A percentile compares a stretch with the other conserved stretches of the same genome.
Conservation (phyloP, 2,329 filamentous ascomycete genomes). For the Fusarium heterosporum region DNA sequence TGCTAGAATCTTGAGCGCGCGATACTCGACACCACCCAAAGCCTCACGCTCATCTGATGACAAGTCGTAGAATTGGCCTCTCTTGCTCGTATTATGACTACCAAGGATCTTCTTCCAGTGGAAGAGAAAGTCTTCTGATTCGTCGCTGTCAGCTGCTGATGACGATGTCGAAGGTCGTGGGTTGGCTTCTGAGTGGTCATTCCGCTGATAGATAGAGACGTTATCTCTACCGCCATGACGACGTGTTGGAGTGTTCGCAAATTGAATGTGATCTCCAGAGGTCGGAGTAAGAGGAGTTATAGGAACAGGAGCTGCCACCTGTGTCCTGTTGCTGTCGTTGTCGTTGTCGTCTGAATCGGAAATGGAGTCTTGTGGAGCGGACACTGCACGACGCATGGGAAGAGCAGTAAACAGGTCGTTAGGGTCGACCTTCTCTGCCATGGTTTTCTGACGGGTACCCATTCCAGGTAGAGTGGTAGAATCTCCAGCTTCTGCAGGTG, state of each 20-base stretch:
- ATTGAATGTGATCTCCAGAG: conserved; percentile 39
- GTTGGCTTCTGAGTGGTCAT: conserved; percentile 19
- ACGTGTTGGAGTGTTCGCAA: conserved; percentile 20
- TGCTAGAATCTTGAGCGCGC: conserved; percentile 69
- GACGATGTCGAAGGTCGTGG: conserved; percentile 37
- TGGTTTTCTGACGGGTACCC: conserved; percentile 34
- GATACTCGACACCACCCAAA: conserved; percentile 73
- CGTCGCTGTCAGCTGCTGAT: conserved; percentile 38
- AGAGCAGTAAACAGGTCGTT: conserved; percentile 17
- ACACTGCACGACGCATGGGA: conserved; percentile 32
- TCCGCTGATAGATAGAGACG: conserved; percentile 39
- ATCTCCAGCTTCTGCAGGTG: conserved; percentile 16
- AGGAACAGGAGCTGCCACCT: conserved; percentile 30
- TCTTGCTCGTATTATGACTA: conserved; percentile 58
- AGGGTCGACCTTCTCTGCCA: conserved; percentile 24
- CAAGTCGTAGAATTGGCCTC: conserved; percentile 67
- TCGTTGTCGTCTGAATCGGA: conserved; percentile 38
- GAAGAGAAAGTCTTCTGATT: conserved; percentile 45
- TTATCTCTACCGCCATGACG: conserved; percentile 16
- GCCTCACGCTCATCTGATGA: conserved; percentile 65
- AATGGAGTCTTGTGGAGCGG: conserved; percentile 34
- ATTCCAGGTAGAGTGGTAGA: conserved; percentile 27
- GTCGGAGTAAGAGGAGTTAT: conserved; percentile 25
- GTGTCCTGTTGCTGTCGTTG: conserved; percentile 41
- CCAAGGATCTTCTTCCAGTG: conserved; percentile 53